Evolutionary conservation across 257 asterid genomes (phyloP), one percentile per base, ranked within the genome.

Genomic region (Fraxinus excelsior): DNA sequence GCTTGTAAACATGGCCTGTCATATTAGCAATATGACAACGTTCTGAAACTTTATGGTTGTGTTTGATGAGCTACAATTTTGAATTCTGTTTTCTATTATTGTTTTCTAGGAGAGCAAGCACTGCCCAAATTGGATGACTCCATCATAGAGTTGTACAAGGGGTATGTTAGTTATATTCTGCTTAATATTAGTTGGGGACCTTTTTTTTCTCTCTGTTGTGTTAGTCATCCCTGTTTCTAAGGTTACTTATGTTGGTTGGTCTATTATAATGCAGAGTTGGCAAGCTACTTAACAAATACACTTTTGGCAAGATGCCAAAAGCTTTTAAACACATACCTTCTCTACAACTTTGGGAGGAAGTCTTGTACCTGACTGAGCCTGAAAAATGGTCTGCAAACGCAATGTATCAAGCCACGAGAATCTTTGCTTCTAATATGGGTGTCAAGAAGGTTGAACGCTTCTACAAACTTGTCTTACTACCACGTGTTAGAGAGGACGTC

Each of bases 331-430:
- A 88, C 77, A 81, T 94, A 80, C 90, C 98, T 79, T 84, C 98
- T 29, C 25, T 91, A 70, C 90, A 88, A 76, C 82, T 75, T 44
- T 94, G 97, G 97, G 98, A 92, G 84, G 97, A 90, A 84, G 95
- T 94, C 28, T 84, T 94, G 64, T 82, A 90, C 82, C 70, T 94
- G 82, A 92, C 97, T 11, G 98, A 92, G 76, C 98, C 97, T 26
- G 95, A 92, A 78, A 92, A 90, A 65, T 94, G 98, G 98, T 92
- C 98, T 12, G 91, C 97, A 56, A 90, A 92, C 85, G 98, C 94
- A 7, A 87, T 94, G 92, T 91, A 79, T 81, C 97, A 94, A 86
- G 97, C 98, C 37, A 94, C 97, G n/a, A 88, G 96, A 86, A 89
- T 92, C 44, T 94, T 94, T 80, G 92, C 97, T 85, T 92, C 98